phyloP scores from a whole-genome alignment of 208 protist genomes.

The Leishmania braziliensis region DNA sequence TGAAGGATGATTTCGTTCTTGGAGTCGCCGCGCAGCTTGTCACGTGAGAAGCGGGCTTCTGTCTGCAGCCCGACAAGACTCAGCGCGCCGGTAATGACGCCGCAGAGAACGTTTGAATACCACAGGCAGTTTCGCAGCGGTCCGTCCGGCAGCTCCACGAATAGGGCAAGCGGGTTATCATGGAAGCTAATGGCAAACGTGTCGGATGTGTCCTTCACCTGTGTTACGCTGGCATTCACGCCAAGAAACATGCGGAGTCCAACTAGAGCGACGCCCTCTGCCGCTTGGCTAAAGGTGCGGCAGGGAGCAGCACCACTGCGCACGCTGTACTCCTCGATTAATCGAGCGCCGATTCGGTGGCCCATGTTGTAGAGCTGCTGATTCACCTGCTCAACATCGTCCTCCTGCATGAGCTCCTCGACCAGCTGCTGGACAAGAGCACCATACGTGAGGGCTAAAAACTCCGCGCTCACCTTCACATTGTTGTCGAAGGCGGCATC shows the following conservation, averaged over 20 bases:
- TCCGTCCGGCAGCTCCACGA: slow-evolving; percentile 97
- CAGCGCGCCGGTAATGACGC: slow-evolving; percentile 95
- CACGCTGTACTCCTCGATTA: slow-evolving; percentile 97
- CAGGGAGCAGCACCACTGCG: slow-evolving; percentile 84
- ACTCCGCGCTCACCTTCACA: slow-evolving; percentile 93
- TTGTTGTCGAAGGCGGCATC: slow-evolving; percentile 69
- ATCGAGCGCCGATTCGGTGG: slow-evolving; percentile 95
- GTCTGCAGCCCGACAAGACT: slow-evolving; percentile 93
- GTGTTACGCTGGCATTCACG: slow-evolving; percentile 82
- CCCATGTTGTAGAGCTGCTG: slow-evolving; percentile 96
- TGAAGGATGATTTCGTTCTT: slow-evolving; percentile 89
- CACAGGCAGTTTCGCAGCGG: slow-evolving; percentile 80
- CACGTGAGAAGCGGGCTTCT: slow-evolving; percentile 81
- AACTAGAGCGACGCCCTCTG: slow-evolving; percentile 94
- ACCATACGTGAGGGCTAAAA: slow-evolving; percentile 98
- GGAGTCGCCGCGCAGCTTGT: slow-evolving; percentile 89
- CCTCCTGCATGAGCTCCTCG: slow-evolving; percentile 90
- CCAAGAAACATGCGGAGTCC: slow-evolving; percentile 97
- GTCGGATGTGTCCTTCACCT: slow-evolving; percentile 80
- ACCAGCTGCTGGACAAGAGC: slow-evolving; percentile 96
- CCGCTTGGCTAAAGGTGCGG: slow-evolving; percentile 93
- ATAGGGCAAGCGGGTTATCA: slow-evolving; percentile 96
- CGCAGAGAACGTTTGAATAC: slow-evolving; percentile 98
- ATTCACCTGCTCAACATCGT: slow-evolving; percentile 95
- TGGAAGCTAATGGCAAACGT: slow-evolving; percentile 93